Base-by-base conservation (phyloP, 2,329 filamentous ascomycete species). In the Cercospora zeae-maydis region DNA sequence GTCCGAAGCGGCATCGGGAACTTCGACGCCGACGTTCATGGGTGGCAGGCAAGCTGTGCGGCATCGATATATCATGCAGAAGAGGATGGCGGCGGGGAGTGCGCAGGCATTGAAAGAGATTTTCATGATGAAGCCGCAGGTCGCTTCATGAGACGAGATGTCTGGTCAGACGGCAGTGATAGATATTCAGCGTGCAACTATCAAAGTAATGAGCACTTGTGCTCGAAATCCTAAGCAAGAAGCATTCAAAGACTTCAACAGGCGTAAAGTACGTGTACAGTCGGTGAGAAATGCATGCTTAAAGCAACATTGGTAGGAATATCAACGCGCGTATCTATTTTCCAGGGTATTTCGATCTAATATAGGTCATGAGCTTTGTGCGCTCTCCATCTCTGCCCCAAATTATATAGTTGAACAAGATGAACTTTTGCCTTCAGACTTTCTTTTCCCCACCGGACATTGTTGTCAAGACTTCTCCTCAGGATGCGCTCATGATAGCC, bases 61-160 rank as follows among this genome's bases (percentile, higher is more conserved):
- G 66, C 87, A 90, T 69, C 84, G 91, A 64, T 91, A 93, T 76
- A 96, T 98, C 72, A 89, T 89, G 61, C 91, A 95, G 71, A 98
- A 98, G 81, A 88, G 87, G 71, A 86, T 88, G 79, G 92, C 93
- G 2, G 84, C 92, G 63, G 84, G 92, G 79, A 90, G 97, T 75
- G 84, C 88, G 54, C 87, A 89, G 72, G 91, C 92, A 13, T 78
- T 98, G 73, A 93, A 93, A 75, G 92, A 97, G 85, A 90, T 90
- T 72, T 87, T 89, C 69, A 89, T 89, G 87, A 82, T 89, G 62
- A 89, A 89, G 67, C 69, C 77, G 52, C 63, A 65, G 52, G 61
- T 66, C 24, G 63, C 67, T 27, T 59, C 67, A 14, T 69, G 58
- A 65, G 13, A 61, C 30, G 51, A 45, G 47, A 30, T 27, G 24